Base-by-base conservation (phyloP, 768 basidiomycete species). In the Suillus occidentalis region DNA sequence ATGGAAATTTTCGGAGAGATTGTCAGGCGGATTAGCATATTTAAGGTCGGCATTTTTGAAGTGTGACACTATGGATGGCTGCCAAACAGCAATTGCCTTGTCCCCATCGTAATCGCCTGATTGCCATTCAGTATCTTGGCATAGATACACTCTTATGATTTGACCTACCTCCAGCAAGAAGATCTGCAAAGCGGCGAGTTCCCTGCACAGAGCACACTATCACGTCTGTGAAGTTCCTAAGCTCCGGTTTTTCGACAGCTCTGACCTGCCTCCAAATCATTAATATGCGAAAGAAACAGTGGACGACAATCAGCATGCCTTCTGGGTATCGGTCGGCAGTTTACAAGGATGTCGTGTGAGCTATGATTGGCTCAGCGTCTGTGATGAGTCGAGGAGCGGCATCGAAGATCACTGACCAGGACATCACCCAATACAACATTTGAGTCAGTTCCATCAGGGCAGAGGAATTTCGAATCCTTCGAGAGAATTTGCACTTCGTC, bases 51-150 rank as follows among this genome's bases (percentile, higher is more conserved):
- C 85, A 65, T 86, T 85, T n/a, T 66, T 71, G 72, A 92, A 92
- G 1, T 68, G 60, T 5, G 74, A 52, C 14, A 91, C 88, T 25
- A 91, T 78, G 18, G 77, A 72, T 0, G 84, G 84, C 36, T 88
- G 79, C 83, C 85, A 90, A 39, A 87, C 86, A 1, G 84, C 82
- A 8, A 81, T 73, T 5, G 82, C 83, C 20, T 82, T 86, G 65
- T 90, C 89, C 1, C 90, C 90, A 67, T 91, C 90, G 67, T 90
- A 90, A 66, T 91, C 90, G 25, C 89, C 89, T 86, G 55, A 34
- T 37, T 34, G 36, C 6, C 10, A 6, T 9, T 64, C 49, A 28
- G 43, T 62, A 31, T 42, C 34, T 61, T 55, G 4, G 16, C 9
- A 7, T 34, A 20, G 6, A 22, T 42, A 58, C 60, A 20, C 43